Base-by-base conservation (phyloP, 2,329 filamentous ascomycete species). In the Hypoxylon sp. region DNA sequence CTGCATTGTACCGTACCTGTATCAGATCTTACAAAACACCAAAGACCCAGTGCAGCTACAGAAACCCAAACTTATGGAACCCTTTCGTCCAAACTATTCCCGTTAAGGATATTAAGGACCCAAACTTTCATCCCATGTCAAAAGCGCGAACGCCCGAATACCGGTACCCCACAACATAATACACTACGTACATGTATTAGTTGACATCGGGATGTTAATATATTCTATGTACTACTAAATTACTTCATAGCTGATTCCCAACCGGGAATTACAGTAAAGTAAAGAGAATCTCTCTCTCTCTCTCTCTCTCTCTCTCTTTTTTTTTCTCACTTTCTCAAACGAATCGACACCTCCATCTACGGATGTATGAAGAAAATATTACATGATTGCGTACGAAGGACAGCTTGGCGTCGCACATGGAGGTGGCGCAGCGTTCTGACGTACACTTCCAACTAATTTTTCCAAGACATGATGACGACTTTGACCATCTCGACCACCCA, bases 401-500 rank as follows among this genome's bases (percentile, higher is more conserved):
- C 39, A 22, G 39, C 39, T 44, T 44, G 39, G 39, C 39, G 9
- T 44, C 19, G 9, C 6, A 31, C 29, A 31, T 31, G 29, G 29
- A 31, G 29, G 29, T 31, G 29, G 29, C 29, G 29, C 29, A 31
- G 29, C 29, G 29, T 6, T 31, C 29, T 31, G 29, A 31, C 29
- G 29, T 31, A 31, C 66, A 68, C 66, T 46, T 47, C 57, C 62
- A 39, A 65, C 14, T 46, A 63, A 54, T 33, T 42, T 33, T 61
- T 47, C 11, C 54, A 57, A 54, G 54, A 50, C 50, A 35, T 37
- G 51, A 65, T 54, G 65, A 68, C 60, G 60, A 68, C 37, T 44
- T 42, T 35, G 60, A 33, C 42, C 55, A 59, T 64, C 60, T 37
- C 44, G 14, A 63, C 55, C 51, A 29, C 6, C 46, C 37, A 14